Base-by-base conservation (phyloP, 768 basidiomycete genomes). In the Kondoa subrosea region DNA sequence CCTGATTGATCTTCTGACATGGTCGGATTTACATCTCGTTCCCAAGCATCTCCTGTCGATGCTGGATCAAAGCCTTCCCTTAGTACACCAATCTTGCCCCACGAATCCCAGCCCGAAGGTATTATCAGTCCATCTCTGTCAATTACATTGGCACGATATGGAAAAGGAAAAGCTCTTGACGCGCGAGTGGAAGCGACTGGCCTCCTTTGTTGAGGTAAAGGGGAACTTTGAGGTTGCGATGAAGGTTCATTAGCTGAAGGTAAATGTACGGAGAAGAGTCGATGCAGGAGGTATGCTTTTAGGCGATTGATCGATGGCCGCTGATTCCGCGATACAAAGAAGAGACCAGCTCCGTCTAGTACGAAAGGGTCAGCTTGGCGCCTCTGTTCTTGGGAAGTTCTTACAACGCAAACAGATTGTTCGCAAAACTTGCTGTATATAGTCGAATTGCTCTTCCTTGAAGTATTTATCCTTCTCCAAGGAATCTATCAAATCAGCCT, bases 61-160 rank as follows among this genome's bases (percentile, higher is more conserved):
- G 84, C 85, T 0, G 88, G 85, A 65, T 95, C 91, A 73, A 96
- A 99, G 0, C 88, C 88, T 56, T 97, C 95, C 67, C 91, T 79
- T 66, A 97, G 78, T 0, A 96, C 87, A 1, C 82, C 80, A 67
- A 96, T 93, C 80, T 96, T 97, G 0, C 92, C 91, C 88, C 90
- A 95, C 72, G 88, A 89, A 75, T 97, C 95, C 95, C 95, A 99
- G 0, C 95, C 95, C 1, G 89, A 83, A 0, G 93, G 95, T 3
- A 97, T 85, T 57, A 95, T 83, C 64, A 96, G 86, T 15, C 84
- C 85, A 74, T 96, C 92, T 33, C 95, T 85, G 75, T 97, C 95
- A 59, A 97, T 80, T 0, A 88, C 87, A 75, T 96, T 97, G 1
- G 95, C 87, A 71, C 87, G 86, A 66, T 89, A 83, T 1, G 81